Base-by-base conservation (phyloP, 257 asterid species). In the Lycium barbarum region DNA sequence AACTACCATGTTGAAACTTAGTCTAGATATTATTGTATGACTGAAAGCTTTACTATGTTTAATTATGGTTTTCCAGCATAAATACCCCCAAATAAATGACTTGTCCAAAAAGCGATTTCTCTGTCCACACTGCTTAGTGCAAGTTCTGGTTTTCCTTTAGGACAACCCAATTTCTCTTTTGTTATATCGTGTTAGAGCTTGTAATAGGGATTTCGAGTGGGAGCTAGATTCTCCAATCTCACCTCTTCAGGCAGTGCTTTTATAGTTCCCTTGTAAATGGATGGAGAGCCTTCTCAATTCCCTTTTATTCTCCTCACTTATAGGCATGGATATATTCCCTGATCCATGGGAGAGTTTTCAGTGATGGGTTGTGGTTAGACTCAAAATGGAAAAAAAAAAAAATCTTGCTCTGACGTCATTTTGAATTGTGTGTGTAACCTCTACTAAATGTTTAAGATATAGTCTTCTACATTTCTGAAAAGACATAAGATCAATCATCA, bases 401-500 rank as follows among this genome's bases (percentile, higher is more conserved):
- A 8, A 15, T 15, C 26, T 38, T 38, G 33, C 33, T 70, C 4
- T 70, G 79, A 17, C 6, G 15, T 53, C 79, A 70, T 70, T 40
- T 70, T 70, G 33, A 70, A 40, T 38, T 70, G 53, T 68, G 79
- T 70, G 61, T 12, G 12, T 12, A n/a, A 22, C 61, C 61, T 74
- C 61, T 74, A 5, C 54, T 74, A 74, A 73, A 47, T 74, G 20
- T 22, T 74, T 74, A 55, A 74, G 81, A 18, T 72, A 72, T 72
- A 51, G 20, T 74, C 36, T 6, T 47, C n/a, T 74, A 74, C 62
- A 76, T 76, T 22, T 76, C 47, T 76, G 47, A 76, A 76, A 76
- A 76, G 40, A 51, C 51, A 1, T 51, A 1, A 51, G 82, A 10
- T 14, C 81, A 76, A 51, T 51, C 22, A 2, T 78, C 65, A 51